Percentiles rank a stretch among this genome's conserved stretches.
Evolutionary conservation across 768 basidiomycete species (phyloP).

Genomic region (Pleurotus tuber-regium): DNA sequence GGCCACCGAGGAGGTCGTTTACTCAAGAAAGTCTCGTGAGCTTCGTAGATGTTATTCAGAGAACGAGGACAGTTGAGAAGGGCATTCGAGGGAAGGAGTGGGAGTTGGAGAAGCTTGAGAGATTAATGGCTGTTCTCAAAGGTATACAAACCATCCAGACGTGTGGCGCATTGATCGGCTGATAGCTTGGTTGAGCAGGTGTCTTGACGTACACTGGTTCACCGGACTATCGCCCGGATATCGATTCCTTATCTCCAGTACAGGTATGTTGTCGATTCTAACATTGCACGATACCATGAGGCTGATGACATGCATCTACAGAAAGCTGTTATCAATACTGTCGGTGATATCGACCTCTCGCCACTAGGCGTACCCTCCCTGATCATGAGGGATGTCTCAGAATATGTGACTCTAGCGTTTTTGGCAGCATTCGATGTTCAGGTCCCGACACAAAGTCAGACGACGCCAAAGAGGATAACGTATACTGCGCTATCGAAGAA

Average conservation of each 20-base stretch:
- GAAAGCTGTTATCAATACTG: conserved; percentile 68
- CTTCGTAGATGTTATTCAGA: conserved; percentile 69
- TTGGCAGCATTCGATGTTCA: conserved; percentile 68
- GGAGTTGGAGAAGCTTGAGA: conserved; percentile 58
- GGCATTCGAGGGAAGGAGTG: conserved; percentile 55
- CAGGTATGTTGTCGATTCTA: conserved; percentile 48
- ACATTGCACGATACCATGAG: not conserved
- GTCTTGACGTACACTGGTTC: conserved; percentile 79
- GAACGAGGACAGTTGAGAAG: conserved; percentile 51
- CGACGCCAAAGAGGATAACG: conserved; percentile 66
- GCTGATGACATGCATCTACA: conserved; percentile 28
- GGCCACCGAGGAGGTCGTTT: conserved; percentile 39
- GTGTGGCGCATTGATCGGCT: not conserved
- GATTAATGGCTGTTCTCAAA: conserved; percentile 79
- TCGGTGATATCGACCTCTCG: conserved; percentile 65
- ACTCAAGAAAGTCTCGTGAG: conserved; percentile 88
- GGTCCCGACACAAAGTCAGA: conserved; percentile 33
- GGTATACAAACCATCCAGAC: conserved; percentile 30
- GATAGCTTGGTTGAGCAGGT: conserved; percentile 35
- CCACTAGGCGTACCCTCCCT: conserved; percentile 64
- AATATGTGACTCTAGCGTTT: conserved; percentile 87
- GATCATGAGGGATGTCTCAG: conserved; percentile 80
- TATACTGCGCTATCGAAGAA: conserved; percentile 91
- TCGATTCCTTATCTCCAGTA: conserved; percentile 77
- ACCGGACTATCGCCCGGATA: conserved; percentile 85